Evolutionary conservation across 176 grass and related monocot genomes (phyloP).

Genomic region (Otatea glauca): DNA sequence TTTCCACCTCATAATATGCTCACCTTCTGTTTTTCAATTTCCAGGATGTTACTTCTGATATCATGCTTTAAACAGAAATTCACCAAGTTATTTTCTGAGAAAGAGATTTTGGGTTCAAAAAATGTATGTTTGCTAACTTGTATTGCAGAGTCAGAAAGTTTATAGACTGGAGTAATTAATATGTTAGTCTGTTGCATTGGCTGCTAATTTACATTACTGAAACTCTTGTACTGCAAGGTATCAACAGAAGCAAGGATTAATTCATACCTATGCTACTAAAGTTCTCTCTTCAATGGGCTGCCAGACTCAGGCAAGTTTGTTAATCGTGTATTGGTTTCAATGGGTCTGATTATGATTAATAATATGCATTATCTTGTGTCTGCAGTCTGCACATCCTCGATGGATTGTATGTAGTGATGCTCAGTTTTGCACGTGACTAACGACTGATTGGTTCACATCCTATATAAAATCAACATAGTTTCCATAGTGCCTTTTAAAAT

Average conservation of each 20-base stretch:
- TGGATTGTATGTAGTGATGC: neutral
- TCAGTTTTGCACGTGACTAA: neutral
- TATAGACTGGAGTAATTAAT: slow-evolving; percentile 31
- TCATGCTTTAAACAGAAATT: slow-evolving; percentile 91
- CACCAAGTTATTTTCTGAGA: slow-evolving; percentile 56
- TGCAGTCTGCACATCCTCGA: neutral
- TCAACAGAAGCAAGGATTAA: slow-evolving; percentile 79
- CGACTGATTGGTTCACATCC: neutral
- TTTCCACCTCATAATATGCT: slow-evolving; percentile 38
- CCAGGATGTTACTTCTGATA: slow-evolving; percentile 74
- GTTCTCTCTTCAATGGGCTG: slow-evolving; percentile 61
- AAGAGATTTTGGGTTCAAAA: slow-evolving; percentile 83
- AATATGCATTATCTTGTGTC: neutral
- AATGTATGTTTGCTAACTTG: slow-evolving; percentile 65
- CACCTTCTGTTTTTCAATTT: slow-evolving; percentile 43
- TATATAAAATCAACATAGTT: neutral
- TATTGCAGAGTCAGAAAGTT: slow-evolving; percentile 31
- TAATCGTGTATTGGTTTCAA: slow-evolving; percentile 34
- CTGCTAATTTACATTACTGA: slow-evolving; percentile 45
- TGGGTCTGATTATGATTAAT: neutral
- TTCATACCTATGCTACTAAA: slow-evolving; percentile 70
- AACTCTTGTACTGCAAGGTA: slow-evolving; percentile 59
- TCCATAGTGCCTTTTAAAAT: too few species aligned
- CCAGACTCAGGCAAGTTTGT: slow-evolving; percentile 62
- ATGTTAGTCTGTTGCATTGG: slow-evolving; percentile 36